These are phyloP conservation scores for Malus asiatica DNA, from an alignment of 306 rosid species.

Conservation along the genomic window DNA sequence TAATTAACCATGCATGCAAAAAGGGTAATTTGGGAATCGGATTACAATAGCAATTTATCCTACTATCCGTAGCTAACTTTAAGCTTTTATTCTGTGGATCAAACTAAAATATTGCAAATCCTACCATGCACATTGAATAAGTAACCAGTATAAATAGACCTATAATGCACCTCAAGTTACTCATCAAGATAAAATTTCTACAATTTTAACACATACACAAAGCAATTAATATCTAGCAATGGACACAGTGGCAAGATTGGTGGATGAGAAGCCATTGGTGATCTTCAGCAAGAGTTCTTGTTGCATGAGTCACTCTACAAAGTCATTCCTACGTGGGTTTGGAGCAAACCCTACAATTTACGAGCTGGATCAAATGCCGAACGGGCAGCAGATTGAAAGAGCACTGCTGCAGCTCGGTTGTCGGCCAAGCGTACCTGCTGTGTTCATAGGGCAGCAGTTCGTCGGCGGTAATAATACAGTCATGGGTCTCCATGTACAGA, in stretches of 20 bases:
- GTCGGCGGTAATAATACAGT: conserved; percentile 55
- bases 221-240: neutral
- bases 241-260: conserved; percentile 43
- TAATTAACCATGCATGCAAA: neutral
- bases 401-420: conserved; percentile 56
- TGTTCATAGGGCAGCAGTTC: conserved; percentile 58
- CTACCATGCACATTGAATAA: neutral
- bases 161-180: neutral
- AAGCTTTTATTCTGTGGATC: neutral
- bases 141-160: neutral
- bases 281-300: conserved; percentile 75
- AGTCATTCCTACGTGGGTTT: conserved; percentile 49
- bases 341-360: conserved; percentile 64
- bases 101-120: neutral
- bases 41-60: neutral
- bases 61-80: neutral
- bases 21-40: neutral
- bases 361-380: conserved; percentile 64
- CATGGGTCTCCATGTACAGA: conserved; percentile 56
- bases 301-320: conserved; percentile 57
- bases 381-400: conserved; percentile 52
- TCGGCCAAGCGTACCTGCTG: conserved; percentile 61
- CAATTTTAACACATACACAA: neutral
- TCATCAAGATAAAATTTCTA: neutral
- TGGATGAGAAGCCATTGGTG: conserved; percentile 61